Evolutionary conservation across 2,329 filamentous ascomycete genomes (phyloP).

Genomic region (Sclerotinia trifoliorum): DNA sequence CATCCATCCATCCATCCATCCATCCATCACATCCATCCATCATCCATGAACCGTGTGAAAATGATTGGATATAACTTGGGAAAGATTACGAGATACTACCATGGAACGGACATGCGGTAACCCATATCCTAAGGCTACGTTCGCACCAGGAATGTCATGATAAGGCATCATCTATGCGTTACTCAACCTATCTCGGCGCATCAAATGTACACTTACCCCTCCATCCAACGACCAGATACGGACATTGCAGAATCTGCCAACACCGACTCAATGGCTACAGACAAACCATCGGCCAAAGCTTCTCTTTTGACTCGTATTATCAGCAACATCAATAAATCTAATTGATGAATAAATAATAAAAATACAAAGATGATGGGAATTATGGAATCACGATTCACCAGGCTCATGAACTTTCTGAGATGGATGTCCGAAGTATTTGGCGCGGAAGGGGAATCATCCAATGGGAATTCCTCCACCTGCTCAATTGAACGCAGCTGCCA

Average conservation of each 20-base stretch:
- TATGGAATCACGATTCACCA: background rate
- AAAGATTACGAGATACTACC: background rate
- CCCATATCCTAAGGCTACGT: no score
- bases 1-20: no score
- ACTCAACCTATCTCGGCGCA: background rate
- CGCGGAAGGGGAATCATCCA: background rate
- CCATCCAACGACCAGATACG: background rate
- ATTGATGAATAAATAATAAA: background rate
- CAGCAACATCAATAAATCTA: no score
- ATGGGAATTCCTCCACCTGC: no score
- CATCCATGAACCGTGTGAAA: background rate
- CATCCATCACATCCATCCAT: no score
- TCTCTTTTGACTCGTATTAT: background rate
- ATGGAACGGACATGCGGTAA: background rate
- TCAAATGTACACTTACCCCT: background rate
- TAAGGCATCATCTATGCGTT: background rate
- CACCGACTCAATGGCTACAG: background rate
- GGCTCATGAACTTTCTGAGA: background rate
- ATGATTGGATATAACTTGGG: background rate
- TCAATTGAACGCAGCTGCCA: no score
- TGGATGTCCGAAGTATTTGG: background rate
- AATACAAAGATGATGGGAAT: background rate
- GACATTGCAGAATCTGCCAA: background rate
- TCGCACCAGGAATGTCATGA: no score
- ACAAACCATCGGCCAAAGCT: constrained; percentile 5